Evolutionary conservation across 768 basidiomycete species (phyloP).

Genomic region (Termitomyces sp.): DNA sequence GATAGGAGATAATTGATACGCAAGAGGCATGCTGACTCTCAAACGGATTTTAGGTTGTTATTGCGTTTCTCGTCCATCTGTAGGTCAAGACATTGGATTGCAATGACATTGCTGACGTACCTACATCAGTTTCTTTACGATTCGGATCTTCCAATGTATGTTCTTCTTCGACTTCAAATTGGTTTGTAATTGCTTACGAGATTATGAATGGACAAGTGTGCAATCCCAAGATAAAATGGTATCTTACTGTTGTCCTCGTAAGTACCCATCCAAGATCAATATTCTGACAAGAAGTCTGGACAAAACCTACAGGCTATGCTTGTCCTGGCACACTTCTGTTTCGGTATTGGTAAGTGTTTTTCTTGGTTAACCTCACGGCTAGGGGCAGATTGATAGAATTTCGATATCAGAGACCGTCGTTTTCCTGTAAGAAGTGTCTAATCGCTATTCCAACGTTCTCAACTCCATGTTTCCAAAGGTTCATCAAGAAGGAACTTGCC

Average conservation of each 20-base stretch:
- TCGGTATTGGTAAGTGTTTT: slow-evolving; percentile 31
- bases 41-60: slow-evolving; percentile 16
- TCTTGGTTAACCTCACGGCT: too few species aligned
- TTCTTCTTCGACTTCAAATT: not conserved
- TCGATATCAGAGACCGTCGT: slow-evolving; percentile 28
- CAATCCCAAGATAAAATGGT: slow-evolving; percentile 25
- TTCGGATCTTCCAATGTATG: slow-evolving; percentile 28
- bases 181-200: not conserved
- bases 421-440: slow-evolving; percentile 20
- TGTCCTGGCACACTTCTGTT: slow-evolving; percentile 28
- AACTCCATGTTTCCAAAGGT: slow-evolving; percentile 14
- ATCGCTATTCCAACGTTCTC: not conserved
- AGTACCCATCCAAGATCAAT: slow-evolving; percentile 11
- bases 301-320: slow-evolving; percentile 18
- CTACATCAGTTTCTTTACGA: slow-evolving; percentile 27
- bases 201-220: slow-evolving; percentile 23
- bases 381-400: not conserved
- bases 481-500: slow-evolving; percentile 31
- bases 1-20: not conserved
- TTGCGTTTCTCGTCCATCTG: slow-evolving; percentile 30
- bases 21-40: not conserved
- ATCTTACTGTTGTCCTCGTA: slow-evolving; percentile 27
- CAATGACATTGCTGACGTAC: not conserved
- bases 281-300: not conserved
- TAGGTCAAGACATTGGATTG: slow-evolving; percentile 8